Conservation (phyloP, 2,329 filamentous ascomycete genomes). For the Sclerotinia borealis region DNA sequence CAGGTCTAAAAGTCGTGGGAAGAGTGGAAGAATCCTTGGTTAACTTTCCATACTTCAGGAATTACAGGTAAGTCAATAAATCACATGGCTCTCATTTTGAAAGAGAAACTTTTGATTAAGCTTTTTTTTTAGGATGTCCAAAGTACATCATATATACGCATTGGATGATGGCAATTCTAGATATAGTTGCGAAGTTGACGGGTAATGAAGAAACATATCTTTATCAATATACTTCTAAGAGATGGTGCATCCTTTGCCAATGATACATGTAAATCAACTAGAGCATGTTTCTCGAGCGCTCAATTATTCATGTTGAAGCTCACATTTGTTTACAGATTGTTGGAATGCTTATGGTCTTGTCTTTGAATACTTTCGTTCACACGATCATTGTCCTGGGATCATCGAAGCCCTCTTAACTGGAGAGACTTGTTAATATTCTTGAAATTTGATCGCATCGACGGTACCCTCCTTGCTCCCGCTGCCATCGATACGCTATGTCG, state of each 20-base stretch:
- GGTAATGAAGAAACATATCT: not conserved
- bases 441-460: not conserved
- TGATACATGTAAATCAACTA: constrained; percentile 1
- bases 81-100: not conserved
- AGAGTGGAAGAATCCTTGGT: constrained; percentile 5
- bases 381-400: not conserved
- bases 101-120: not conserved
- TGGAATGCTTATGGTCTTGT: not conserved
- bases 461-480: not conserved
- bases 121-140: not conserved
- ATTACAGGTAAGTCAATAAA: constrained; percentile 8
- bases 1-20: constrained; percentile 4
- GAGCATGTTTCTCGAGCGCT: not conserved
- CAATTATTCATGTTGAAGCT: not conserved
- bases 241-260: constrained; percentile 8
- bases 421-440: not conserved
- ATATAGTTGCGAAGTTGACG: constrained; percentile 3
- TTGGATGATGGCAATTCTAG: constrained; percentile 12
- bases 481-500: not conserved
- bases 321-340: not conserved
- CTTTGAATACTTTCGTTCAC: not conserved
- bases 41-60: constrained; percentile 13
- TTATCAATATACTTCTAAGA: not conserved
- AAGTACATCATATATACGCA: constrained; percentile 12
- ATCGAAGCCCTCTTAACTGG: not conserved